Evolutionary conservation across 805 yeast species (phyloP).

Genomic region (Yarrowia alimentaria): DNA sequence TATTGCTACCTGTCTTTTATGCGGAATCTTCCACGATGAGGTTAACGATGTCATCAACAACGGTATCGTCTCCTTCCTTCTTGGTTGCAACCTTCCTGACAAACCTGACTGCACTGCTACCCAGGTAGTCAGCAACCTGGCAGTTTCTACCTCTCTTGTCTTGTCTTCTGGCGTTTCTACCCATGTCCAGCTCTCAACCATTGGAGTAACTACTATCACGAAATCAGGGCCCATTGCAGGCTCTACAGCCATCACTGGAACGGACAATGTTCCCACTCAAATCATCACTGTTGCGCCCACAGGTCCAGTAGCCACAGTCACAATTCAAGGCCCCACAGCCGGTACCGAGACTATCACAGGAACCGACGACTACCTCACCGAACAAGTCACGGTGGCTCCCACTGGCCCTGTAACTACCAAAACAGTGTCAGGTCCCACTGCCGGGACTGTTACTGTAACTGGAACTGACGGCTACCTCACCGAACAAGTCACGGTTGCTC

Average conservation of each 20-base stretch:
- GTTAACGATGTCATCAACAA: background rate
- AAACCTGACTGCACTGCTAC: background rate
- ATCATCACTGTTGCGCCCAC: background rate
- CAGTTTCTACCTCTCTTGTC: background rate
- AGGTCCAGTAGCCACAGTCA: background rate
- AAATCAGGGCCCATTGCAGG: background rate
- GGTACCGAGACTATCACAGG: background rate
- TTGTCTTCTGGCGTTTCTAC: background rate
- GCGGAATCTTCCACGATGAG: conserved; percentile 1
- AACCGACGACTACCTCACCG: background rate
- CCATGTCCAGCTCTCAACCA: background rate
- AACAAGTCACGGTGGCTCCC: background rate
- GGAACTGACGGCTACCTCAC: no score
- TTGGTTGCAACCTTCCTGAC: background rate
- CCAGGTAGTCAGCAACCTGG: background rate
- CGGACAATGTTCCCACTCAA: background rate
- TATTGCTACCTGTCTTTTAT: conserved; percentile 1
- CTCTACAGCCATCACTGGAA: background rate
- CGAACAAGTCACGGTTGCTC: conserved; percentile 30
- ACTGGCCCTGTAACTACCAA: background rate
- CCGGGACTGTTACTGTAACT: background rate
- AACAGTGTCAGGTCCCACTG: background rate
- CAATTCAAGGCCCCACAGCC: background rate
- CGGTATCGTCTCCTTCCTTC: background rate
- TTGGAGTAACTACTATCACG: conserved; percentile 1